Evolutionary conservation across 345 rosid species (phyloP).

Genomic region (Gossypium rotundifolium): DNA sequence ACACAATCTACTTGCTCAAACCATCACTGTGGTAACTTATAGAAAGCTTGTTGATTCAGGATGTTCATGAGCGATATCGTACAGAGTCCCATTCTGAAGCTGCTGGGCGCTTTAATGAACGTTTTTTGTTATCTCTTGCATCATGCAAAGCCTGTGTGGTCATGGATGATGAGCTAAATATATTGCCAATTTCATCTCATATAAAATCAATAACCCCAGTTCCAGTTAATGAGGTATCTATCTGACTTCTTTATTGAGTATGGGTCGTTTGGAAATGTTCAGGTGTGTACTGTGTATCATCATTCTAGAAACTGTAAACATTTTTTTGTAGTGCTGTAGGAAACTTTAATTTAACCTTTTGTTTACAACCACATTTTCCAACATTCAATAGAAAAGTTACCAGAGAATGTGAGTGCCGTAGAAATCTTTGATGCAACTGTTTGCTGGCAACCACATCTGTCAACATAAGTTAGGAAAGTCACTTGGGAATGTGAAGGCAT

Average conservation of each 20-base stretch:
- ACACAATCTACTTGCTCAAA: background rate
- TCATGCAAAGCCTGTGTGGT: constrained; percentile 87
- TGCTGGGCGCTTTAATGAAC: constrained; percentile 84
- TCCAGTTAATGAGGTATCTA: constrained; percentile 55
- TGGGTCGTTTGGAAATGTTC: background rate
- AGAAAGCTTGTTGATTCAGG: constrained; percentile 43
- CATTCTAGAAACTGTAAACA: background rate
- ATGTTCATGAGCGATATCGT: constrained; percentile 93
- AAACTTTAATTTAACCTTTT: background rate
- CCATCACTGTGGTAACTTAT: background rate
- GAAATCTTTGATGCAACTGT: background rate
- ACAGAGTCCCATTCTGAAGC: constrained; percentile 93
- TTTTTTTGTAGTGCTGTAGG: background rate
- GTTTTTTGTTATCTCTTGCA: constrained; percentile 81
- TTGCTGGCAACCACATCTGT: background rate
- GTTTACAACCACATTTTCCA: background rate
- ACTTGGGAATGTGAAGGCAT: background rate
- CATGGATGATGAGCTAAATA: constrained; percentile 94
- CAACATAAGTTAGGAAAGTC: background rate
- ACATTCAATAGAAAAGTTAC: background rate
- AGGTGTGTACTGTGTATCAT: background rate
- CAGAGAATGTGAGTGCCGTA: background rate
- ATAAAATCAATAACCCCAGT: constrained; percentile 61
- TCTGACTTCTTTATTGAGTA: background rate
- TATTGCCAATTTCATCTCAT: constrained; percentile 92